Percentiles rank a stretch among this genome's conserved stretches.
Evolutionary conservation across 345 rosid species (phyloP).

Genomic region (Murraya paniculata): DNA sequence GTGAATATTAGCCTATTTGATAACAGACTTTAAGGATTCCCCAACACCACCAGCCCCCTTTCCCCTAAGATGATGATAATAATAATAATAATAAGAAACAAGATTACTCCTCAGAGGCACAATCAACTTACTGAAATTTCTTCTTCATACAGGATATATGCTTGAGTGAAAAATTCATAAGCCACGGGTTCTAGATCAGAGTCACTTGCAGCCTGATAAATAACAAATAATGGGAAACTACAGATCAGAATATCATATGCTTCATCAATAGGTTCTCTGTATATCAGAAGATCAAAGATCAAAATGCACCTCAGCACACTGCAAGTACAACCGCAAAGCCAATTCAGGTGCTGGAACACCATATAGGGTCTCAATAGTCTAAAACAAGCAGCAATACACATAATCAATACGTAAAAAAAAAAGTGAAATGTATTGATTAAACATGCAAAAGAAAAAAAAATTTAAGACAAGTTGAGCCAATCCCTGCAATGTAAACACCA

Average conservation of each 20-base stretch:
- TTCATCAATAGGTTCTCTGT: constrained; percentile 6
- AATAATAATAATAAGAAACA: not conserved
- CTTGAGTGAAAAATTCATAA: constrained; percentile 97
- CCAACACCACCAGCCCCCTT: no score
- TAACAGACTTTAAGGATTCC: not conserved
- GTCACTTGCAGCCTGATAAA: constrained; percentile 92
- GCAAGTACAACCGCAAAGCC: constrained; percentile 81
- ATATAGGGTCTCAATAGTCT: constrained; percentile 80
- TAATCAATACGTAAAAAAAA: constrained; percentile 6
- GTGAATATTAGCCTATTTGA: not conserved
- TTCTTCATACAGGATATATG: constrained; percentile 97
- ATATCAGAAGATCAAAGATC: constrained; percentile 2
- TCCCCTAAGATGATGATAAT: no score
- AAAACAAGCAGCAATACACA: constrained; percentile 18
- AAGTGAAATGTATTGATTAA: not conserved
- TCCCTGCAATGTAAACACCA: not conserved
- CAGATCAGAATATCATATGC: not conserved
- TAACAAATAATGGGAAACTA: constrained; percentile 13
- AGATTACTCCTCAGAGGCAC: not conserved
- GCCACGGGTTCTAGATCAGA: constrained; percentile 93
- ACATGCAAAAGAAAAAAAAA: not conserved
- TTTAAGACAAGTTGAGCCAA: not conserved
- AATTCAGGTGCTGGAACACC: constrained; percentile 84
- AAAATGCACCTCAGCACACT: constrained; percentile 90
- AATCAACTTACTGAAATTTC: constrained; percentile 81